phyloP scores from a whole-genome alignment of 805 yeast species.

The Peterozyma toletana region DNA sequence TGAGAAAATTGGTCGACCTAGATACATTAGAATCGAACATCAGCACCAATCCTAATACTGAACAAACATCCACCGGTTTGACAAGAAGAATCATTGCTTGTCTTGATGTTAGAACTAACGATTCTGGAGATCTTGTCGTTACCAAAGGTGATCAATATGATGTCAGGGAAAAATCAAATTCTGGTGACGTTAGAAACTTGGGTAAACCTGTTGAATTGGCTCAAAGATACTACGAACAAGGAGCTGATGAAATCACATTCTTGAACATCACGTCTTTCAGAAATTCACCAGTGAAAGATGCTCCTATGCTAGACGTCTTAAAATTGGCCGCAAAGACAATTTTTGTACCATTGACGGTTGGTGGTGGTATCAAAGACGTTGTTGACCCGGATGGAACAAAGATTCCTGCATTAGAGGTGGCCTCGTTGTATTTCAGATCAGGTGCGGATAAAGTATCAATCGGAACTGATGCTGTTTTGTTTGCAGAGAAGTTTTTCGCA shows the following conservation, averaged over 20 bases:
- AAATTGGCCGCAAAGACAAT: slow-evolving; percentile 78
- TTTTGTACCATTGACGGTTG: slow-evolving; percentile 95
- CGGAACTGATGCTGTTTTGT: slow-evolving; percentile 94
- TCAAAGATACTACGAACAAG: slow-evolving; percentile 81
- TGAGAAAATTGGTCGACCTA: slow-evolving; percentile 23
- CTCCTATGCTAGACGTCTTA: slow-evolving; percentile 93
- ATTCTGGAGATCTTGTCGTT: slow-evolving; percentile 90
- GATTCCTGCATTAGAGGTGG: slow-evolving; percentile 85
- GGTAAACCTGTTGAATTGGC: slow-evolving; percentile 98
- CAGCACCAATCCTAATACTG: slow-evolving; percentile 11
- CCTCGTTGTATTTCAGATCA: slow-evolving; percentile 83
- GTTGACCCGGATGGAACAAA: slow-evolving; percentile 76
- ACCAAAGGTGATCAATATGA: slow-evolving; percentile 99
- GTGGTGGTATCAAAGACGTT: slow-evolving; percentile 94
- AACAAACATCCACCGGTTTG: slow-evolving; percentile 43
- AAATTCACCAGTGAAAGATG: slow-evolving; percentile 85
- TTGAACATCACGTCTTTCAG: slow-evolving; percentile 93
- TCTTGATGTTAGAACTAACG: slow-evolving; percentile 93
- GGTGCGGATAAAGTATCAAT: slow-evolving; percentile 98
- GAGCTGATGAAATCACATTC: slow-evolving; percentile 96
- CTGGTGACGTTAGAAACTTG: slow-evolving; percentile 67
- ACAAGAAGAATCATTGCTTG: slow-evolving; percentile 94
- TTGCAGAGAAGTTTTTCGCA: slow-evolving; percentile 76
- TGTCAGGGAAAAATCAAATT: slow-evolving; percentile 67
- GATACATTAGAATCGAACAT: slow-evolving; percentile 2